Conservation (phyloP, 2,329 filamentous ascomycete species). For the Stenocarpella maydis region DNA sequence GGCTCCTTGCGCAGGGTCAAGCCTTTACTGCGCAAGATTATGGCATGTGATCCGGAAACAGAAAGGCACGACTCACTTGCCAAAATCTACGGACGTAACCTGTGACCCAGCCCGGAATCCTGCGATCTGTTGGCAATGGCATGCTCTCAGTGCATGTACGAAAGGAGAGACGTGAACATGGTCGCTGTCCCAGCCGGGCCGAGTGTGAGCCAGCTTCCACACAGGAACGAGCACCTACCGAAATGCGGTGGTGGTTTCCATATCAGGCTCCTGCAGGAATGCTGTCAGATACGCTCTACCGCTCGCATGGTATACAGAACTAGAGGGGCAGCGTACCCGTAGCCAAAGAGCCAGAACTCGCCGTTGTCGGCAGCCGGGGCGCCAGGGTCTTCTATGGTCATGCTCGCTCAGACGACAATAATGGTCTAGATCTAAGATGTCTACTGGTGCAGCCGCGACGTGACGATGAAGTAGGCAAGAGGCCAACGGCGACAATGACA, state of each 20-base stretch:
- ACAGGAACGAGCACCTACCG: constrained; percentile 62
- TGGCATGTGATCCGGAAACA: neutral
- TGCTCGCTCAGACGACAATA: constrained; percentile 37
- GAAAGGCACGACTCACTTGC: constrained; percentile 73
- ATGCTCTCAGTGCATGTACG: constrained; percentile 7
- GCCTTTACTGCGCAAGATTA: constrained; percentile 8
- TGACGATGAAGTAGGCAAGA: neutral
- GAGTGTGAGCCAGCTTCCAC: constrained; percentile 16
- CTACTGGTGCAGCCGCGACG: neutral
- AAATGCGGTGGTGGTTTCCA: constrained; percentile 98
- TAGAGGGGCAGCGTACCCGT: constrained; percentile 68
- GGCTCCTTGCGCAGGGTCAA: neutral
- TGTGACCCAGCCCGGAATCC: constrained; percentile 88
- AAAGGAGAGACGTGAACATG: neutral
- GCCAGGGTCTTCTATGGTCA: constrained; percentile 46
- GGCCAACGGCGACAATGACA: neutral
- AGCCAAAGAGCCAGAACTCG: constrained; percentile 97
- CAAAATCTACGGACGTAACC: constrained; percentile 96
- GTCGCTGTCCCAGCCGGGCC: neutral
- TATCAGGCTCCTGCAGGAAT: constrained; percentile 78
- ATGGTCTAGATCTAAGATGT: too few relatives aligned
- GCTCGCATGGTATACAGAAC: neutral
- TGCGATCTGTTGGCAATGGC: constrained; percentile 66
- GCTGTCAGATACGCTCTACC: neutral
- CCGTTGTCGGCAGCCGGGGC: constrained; percentile 48